Evolutionary conservation across 768 basidiomycete species (phyloP), one percentile per base, ranked within the genome.

Genomic region (Strobilomyces dryophilus): DNA sequence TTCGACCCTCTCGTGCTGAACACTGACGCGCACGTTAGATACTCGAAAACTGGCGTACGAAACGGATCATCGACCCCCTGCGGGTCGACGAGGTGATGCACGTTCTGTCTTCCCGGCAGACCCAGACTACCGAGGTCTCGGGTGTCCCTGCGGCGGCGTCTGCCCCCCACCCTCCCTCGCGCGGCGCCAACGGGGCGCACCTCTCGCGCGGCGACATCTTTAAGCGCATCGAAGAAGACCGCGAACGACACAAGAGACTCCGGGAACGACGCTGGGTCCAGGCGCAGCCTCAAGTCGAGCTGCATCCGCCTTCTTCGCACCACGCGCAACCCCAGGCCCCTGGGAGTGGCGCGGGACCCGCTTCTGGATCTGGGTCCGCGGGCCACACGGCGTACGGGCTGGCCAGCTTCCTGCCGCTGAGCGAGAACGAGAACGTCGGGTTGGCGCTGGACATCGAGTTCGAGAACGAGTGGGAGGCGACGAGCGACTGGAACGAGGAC

Each of bases 401-500:
- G 8, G 57, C 63, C 9, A 41, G 53, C 12, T 69, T 69, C 40
- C 55, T 69, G 5, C 67, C 61, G 2, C 41, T 67, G 36, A 67
- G 67, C 40, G 81, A 80, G 1, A 78, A 78, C 41, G 79, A 81
- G 37, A 65, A 66, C 5, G 50, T 53, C 5, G 84, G 87, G 64
- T 60, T 84, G 35, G 74, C 83, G 18, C 71, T 87, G 41, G 90
- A 91, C 59, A 86, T 92, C 51, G 89, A 92, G 67, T 92, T 92
- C 61, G 89, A 92, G 62, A 90, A 91, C 56, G 88, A 88, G 55
- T 92, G 90, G 89, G 90, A 92, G 68, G 82, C 88, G 39, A 89
- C 87, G 47, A 91, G 89, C 59, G 89, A 91, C 71, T 92, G 89
- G 88, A 92, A 92, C 67, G 89, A 91, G 67, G 89, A 92, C 57